Evolutionary conservation across 352 stramenopile genomes (phyloP), one percentile per base, ranked within the genome.

Genomic region (Phytophthora cactorum): DNA sequence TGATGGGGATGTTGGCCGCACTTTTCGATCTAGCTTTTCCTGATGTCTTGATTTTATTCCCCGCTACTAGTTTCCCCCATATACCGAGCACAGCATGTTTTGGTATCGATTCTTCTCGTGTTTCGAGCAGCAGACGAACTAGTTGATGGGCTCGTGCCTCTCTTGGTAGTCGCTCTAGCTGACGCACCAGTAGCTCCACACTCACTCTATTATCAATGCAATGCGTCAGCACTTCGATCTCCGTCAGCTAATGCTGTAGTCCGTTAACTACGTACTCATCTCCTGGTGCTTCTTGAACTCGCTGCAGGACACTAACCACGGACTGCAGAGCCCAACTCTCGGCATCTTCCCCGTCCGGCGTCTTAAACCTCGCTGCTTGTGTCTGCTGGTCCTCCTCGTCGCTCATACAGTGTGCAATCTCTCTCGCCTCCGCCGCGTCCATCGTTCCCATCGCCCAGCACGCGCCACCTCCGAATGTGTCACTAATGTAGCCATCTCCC

Each of bases 41-140:
- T 12, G 46, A 10, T 1, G 32, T 27, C 12, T 57, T 69, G 29
- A 2, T 38, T n/a, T 27, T 54, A 39, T 50, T 54, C 1, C 61
- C 53, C 7, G 64, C 36, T 7, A 78, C 28, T 4, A 88, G 67
- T 50, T 82, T 82, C 43, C 64, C 76, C 79, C 81, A 90, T 47
- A 90, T 81, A 27, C 72, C 75, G 15, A 83, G 65, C 38, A 88
- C 72, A 5, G 79, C 81, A 29, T 86, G 66, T 31, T 79, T 79
- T 9, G 81, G 81, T 1, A 83, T 78, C 47, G 72, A 83, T 58
- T 86, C 73, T 52, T 90, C 81, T 28, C 71, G 58, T 17, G 84
- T 58, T 17, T 86, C 79, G 4, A 77, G 65, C n/a, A 90, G 57
- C 29, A 90, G 39, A n/a, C 75, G 70, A 14, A 87, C 64, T 25